A percentile compares a stretch with the other conserved stretches of the same genome.
Conservation (phyloP, 2,329 filamentous ascomycete species). For the Bisporella sp. region DNA sequence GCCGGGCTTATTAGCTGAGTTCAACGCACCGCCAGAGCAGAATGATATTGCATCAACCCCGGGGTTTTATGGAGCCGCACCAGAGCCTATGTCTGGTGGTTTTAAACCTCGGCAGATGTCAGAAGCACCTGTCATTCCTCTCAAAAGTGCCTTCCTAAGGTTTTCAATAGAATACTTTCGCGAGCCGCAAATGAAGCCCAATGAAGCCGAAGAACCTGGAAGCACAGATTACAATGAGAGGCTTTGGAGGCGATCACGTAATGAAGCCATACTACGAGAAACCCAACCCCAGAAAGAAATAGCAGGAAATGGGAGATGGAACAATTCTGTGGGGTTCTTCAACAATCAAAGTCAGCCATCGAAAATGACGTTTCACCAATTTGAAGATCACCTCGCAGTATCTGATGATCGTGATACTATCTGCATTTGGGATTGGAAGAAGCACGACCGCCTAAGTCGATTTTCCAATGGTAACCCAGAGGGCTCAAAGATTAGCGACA, state of each 20-base stretch:
- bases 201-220: slow-evolving; percentile 91
- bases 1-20: slow-evolving; percentile 46
- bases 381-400: slow-evolving; percentile 90
- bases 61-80: slow-evolving; percentile 68
- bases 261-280: slow-evolving; percentile 84
- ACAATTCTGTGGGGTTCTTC: slow-evolving; percentile 72
- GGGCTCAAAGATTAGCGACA: slow-evolving; percentile 86
- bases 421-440: slow-evolving; percentile 90
- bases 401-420: slow-evolving; percentile 90
- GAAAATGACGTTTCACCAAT: slow-evolving; percentile 96
- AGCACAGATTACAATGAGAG: slow-evolving; percentile 95
- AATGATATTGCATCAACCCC: slow-evolving; percentile 60
- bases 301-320: slow-evolving; percentile 82
- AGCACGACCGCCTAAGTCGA: slow-evolving; percentile 63
- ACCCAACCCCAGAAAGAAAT: slow-evolving; percentile 91
- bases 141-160: slow-evolving; percentile 79
- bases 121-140: slow-evolving; percentile 58
- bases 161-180: slow-evolving; percentile 98
- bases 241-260: slow-evolving; percentile 85
- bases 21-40: slow-evolving; percentile 63
- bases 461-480: slow-evolving; percentile 94
- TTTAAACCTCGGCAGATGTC: slow-evolving; percentile 58
- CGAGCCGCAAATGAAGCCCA: slow-evolving; percentile 95
- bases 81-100: slow-evolving; percentile 71
- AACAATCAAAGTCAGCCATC: slow-evolving; percentile 85